Evolutionary conservation across 805 yeast genomes (phyloP), one percentile per base, ranked within the genome.

Genomic region (Candida koratica): DNA sequence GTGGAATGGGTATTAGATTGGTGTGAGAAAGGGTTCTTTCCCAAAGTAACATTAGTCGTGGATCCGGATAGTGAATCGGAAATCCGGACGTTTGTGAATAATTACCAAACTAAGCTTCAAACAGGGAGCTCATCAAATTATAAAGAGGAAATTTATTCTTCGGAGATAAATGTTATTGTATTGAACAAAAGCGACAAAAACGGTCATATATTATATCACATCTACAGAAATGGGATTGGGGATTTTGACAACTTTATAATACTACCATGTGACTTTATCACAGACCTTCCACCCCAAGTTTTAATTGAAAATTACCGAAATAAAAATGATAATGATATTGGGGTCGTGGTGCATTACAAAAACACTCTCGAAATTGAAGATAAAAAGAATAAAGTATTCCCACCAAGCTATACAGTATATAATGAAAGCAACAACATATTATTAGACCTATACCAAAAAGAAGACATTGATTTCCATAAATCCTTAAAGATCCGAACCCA

Each of bases 261-360:
- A 20, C 61, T 93, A 37, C 97, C 97, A 6, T 90, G 97, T 63
- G 98, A 94, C 58, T 85, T 93, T 55, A 69, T 94, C 36, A 88
- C 97, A 2, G 90, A 89, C 54, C 67, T 90, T 25, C 95, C 96
- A 3, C 96, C 97, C 8, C 90, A 85, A 51, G 81, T 82, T 13
- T 69, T 93, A 20, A 77, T 88, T 29, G 95, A 90, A 52, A 84
- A 82, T 34, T 89, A 81, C 56, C 70, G 96, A 51, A 80, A 80
- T 46, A 78, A 80, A 49, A 76, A 74, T 15, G 81, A 75, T 26
- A 61, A 67, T 18, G 86, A 84, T 44, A 58, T 84, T 30, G 93
- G 94, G 6, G 69, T 87, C 61, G 70, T 84, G 24, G 77, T 86
- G n/a, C 78, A 77, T 55, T 89, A 88, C 64, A 67, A 73, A 42